A percentile compares a stretch with the other conserved stretches of the same genome.
Evolutionary conservation across 768 basidiomycete genomes (phyloP).

Genomic region (Kwoniella sp.): DNA sequence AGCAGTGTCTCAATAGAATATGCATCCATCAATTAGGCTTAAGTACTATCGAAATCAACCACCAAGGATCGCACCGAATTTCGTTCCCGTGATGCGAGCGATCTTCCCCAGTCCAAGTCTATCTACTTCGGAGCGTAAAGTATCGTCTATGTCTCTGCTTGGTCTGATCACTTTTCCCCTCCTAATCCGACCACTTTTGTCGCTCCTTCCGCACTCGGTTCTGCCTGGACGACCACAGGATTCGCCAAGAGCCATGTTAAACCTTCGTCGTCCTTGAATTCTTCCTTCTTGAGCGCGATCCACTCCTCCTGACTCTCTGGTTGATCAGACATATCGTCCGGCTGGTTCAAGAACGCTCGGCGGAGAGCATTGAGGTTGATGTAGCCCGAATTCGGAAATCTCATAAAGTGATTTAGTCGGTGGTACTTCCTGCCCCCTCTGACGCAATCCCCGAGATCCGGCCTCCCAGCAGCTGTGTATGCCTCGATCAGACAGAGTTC

Average conservation of each 20-base stretch:
- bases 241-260: neutral
- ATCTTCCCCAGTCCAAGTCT: no score
- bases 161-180: neutral
- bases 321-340: neutral
- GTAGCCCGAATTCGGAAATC: neutral
- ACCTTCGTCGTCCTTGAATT: conserved; percentile 9
- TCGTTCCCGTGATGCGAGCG: no score
- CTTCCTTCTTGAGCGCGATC: neutral
- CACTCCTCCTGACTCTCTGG: conserved; percentile 11
- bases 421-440: conserved; percentile 11
- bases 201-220: conserved; percentile 31
- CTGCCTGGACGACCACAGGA: neutral
- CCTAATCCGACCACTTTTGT: neutral
- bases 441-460: conserved; percentile 2
- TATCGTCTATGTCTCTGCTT: no score
- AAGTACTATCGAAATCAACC: no score
- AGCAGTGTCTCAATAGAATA: no score
- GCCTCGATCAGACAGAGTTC: neutral
- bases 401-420: neutral
- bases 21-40: no score
- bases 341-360: neutral
- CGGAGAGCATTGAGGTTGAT: neutral
- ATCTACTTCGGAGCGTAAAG: no score
- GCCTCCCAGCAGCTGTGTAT: neutral
- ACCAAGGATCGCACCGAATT: no score